phyloP scores from a whole-genome alignment of 179 eudicot species.

The Spergularia azorica region DNA sequence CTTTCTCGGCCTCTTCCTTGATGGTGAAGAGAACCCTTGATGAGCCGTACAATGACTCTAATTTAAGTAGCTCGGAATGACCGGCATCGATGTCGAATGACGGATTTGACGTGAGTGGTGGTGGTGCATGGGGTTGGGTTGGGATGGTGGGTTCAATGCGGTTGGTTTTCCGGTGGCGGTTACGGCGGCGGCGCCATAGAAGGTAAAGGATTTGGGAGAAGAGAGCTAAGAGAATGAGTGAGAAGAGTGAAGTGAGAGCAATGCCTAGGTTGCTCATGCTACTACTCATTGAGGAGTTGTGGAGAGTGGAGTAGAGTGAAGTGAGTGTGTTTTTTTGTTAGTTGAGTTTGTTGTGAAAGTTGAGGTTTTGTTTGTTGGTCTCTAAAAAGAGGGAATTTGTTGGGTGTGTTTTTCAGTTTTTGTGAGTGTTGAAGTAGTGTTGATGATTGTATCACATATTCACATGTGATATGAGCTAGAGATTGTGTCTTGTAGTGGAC shows the following conservation, averaged over 20 bases:
- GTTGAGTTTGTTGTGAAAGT: too few species aligned
- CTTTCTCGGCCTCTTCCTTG: conserved; percentile 43
- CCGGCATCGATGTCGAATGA: neutral
- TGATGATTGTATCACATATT: too few species aligned
- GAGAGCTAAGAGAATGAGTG: conserved; percentile 38
- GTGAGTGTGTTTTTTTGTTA: too few species aligned
- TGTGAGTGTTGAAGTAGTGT: too few species aligned
- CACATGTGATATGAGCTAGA: too few species aligned
- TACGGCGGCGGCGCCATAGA: conserved; percentile 46
- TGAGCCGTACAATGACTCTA: conserved; percentile 36
- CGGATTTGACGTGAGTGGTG: conserved; percentile 20
- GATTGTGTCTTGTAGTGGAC: too few species aligned
- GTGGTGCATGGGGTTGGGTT: conserved; percentile 29
- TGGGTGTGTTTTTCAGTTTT: too few species aligned
- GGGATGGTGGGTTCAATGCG: conserved; percentile 14
- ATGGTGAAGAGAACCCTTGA: conserved; percentile 49
- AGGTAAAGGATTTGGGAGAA: conserved; percentile 42
- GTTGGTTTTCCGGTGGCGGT: conserved; percentile 5
- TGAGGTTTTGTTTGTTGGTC: too few species aligned
- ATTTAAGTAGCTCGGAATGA: conserved; percentile 27
- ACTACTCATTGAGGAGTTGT: conserved; percentile 36
- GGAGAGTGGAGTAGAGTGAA: neutral
- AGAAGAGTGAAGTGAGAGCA: conserved; percentile 38
- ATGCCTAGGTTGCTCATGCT: conserved; percentile 35
- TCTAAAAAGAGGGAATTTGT: too few species aligned